A percentile compares a stretch with the other conserved stretches of the same genome.
These are phyloP conservation scores for Epichloe sibirici DNA, from an alignment of 2,329 filamentous ascomycete genomes.

Conservation along the genomic window DNA sequence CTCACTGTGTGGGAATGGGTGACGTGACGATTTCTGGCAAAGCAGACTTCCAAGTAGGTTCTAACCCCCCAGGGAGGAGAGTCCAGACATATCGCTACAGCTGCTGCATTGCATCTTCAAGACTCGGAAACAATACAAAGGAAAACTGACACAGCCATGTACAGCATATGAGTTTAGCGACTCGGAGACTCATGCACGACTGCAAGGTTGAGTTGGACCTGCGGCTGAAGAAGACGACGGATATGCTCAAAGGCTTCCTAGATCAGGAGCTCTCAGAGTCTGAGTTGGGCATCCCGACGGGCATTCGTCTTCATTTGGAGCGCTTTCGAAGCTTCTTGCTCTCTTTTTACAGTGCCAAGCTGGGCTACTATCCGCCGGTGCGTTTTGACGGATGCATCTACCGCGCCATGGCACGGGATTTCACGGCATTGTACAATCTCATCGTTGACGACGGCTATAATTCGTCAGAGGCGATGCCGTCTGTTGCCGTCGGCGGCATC, in stretches of 20 bases:
- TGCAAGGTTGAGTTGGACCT: conserved; percentile 53
- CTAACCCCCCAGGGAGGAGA: background rate
- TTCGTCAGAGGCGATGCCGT: conserved; percentile 34
- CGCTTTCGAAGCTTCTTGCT: conserved; percentile 59
- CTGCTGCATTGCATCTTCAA: too few relatives aligned
- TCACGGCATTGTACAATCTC: conserved; percentile 57
- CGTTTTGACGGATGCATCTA: conserved; percentile 35
- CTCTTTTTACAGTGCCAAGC: conserved; percentile 50
- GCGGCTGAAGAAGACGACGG: conserved; percentile 44
- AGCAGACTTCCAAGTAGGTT: conserved; percentile 48
- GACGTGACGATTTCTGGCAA: conserved; percentile 39
- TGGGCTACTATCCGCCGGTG: conserved; percentile 61
- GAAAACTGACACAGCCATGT: background rate
- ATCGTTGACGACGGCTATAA: conserved; percentile 52
- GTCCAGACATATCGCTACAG: background rate
- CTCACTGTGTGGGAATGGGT: conserved; percentile 69
- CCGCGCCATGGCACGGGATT: conserved; percentile 53
- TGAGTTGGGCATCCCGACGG: conserved; percentile 49
- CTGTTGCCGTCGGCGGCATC: conserved; percentile 50
- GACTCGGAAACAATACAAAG: background rate
- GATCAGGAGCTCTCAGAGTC: conserved; percentile 57
- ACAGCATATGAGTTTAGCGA: conserved; percentile 37
- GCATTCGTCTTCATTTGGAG: conserved; percentile 55
- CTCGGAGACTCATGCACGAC: conserved; percentile 52
- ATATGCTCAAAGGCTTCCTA: conserved; percentile 53